A percentile compares a stretch with the other conserved stretches of the same genome.
Evolutionary conservation across 2,329 filamentous ascomycete genomes (phyloP).

Genomic region (Coniochaeta pulveracea): DNA sequence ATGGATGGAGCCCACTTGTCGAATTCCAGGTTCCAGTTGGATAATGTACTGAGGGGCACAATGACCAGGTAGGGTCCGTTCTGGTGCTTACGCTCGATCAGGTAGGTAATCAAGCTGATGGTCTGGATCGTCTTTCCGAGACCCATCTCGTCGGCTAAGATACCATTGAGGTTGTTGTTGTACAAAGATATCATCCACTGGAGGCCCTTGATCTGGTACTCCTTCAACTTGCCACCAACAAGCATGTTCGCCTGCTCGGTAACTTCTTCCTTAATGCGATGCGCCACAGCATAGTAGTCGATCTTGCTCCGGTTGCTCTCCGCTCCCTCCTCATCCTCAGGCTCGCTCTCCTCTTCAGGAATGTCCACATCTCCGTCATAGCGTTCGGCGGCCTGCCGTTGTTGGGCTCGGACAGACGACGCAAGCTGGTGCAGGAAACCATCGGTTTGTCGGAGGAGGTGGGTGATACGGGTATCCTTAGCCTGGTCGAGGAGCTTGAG

Average conservation of each 20-base stretch:
- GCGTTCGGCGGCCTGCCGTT: slow-evolving; percentile 67
- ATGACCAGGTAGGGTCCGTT: slow-evolving; percentile 91
- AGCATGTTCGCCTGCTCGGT: slow-evolving; percentile 72
- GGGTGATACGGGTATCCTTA: slow-evolving; percentile 98
- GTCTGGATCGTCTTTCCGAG: slow-evolving; percentile 99
- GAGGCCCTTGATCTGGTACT: slow-evolving; percentile 96
- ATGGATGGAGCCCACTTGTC: slow-evolving; percentile 96
- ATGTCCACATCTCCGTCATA: slow-evolving; percentile 56
- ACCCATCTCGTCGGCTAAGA: slow-evolving; percentile 98
- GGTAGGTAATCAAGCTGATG: slow-evolving; percentile 92
- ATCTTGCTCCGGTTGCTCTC: slow-evolving; percentile 66
- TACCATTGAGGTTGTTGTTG: slow-evolving; percentile 99
- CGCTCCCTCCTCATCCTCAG: slow-evolving; percentile 56
- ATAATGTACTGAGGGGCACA: slow-evolving; percentile 90
- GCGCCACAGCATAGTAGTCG: slow-evolving; percentile 97
- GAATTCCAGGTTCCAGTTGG: slow-evolving; percentile 98
- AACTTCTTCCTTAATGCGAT: slow-evolving; percentile 90
- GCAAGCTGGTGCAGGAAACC: slow-evolving; percentile 95
- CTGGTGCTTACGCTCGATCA: slow-evolving; percentile 92
- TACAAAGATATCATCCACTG: slow-evolving; percentile 99
- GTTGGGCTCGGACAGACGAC: slow-evolving; percentile 86
- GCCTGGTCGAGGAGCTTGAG: slow-evolving; percentile 95
- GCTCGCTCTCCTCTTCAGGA: slow-evolving; percentile 54
- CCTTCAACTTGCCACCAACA: slow-evolving; percentile 86
- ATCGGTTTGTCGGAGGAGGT: slow-evolving; percentile 92